These are phyloP conservation scores for Cutaneotrichosporon sp. DNA, from an alignment of 1,284 basidiomycete genomes.

Conservation along the genomic window DNA sequence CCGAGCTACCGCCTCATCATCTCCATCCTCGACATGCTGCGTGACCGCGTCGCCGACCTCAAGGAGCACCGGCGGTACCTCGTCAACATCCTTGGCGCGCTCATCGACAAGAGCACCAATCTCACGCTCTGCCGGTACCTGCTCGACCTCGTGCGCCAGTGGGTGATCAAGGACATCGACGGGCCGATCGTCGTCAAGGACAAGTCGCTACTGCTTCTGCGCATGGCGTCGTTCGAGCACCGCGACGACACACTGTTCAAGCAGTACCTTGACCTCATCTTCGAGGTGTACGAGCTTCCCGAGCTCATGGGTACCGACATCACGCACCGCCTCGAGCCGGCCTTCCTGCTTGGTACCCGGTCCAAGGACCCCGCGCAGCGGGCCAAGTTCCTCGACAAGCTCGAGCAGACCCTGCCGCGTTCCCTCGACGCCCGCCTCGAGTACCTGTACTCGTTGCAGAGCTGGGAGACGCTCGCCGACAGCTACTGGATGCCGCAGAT, in stretches of 20 bases:
- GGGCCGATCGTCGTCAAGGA: constrained; percentile 84
- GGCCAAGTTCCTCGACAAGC: constrained; percentile 84
- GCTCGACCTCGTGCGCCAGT: constrained; percentile 82
- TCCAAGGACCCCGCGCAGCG: constrained; percentile 78
- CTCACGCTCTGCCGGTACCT: constrained; percentile 78
- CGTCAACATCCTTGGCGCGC: constrained; percentile 69
- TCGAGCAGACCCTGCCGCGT: constrained; percentile 85
- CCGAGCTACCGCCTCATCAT: constrained; percentile 56
- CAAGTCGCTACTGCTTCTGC: constrained; percentile 84
- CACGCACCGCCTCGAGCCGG: constrained; percentile 88
- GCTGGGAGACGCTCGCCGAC: constrained; percentile 91
- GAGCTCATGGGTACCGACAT: constrained; percentile 85
- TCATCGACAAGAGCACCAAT: constrained; percentile 93
- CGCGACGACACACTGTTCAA: constrained; percentile 76
- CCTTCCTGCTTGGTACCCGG: constrained; percentile 90
- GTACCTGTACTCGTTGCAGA: constrained; percentile 91
- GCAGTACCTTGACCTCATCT: constrained; percentile 85
- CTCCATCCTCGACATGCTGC: constrained; percentile 58
- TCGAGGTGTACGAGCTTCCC: constrained; percentile 91
- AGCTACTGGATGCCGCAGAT: constrained; percentile 95
- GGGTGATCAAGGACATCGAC: constrained; percentile 82
- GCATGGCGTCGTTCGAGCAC: constrained; percentile 86
- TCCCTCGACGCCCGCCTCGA: constrained; percentile 79
- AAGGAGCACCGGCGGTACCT: constrained; percentile 65
- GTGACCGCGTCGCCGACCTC: constrained; percentile 58